Conservation (phyloP, 2,329 filamentous ascomycete species). For the Annulohypoxylon truncatum region DNA sequence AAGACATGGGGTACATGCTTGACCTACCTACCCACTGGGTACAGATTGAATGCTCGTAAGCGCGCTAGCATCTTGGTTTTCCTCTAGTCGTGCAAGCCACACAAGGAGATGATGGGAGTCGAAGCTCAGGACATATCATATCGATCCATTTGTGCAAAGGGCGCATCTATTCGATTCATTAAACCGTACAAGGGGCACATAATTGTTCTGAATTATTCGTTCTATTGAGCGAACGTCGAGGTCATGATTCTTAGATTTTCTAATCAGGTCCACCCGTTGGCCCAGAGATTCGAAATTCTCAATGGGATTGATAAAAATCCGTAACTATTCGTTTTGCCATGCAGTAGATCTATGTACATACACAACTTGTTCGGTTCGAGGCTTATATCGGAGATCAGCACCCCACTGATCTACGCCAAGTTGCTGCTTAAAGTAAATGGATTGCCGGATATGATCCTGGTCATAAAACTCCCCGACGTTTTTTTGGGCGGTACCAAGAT, state of each 20-base stretch:
- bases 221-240: constrained; percentile 2
- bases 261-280: neutral
- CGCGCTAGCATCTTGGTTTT: constrained; percentile 18
- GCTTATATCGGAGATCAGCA: constrained; percentile 23
- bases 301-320: neutral
- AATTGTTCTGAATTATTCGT: constrained; percentile 15
- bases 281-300: constrained; percentile 1
- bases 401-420: constrained; percentile 34
- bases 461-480: constrained; percentile 8
- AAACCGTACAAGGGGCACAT: constrained; percentile 7
- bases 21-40: neutral
- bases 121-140: neutral
- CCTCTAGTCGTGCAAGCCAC: constrained; percentile 15
- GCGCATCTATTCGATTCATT: constrained; percentile 4
- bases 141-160: constrained; percentile 3
- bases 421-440: constrained; percentile 27
- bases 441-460: constrained; percentile 25
- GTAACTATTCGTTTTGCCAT: neutral
- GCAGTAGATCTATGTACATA: neutral
- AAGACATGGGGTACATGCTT: constrained; percentile 13
- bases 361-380: neutral
- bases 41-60: neutral
- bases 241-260: neutral
- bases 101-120: neutral
- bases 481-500: neutral